Evolutionary conservation across 306 rosid species (phyloP).

Genomic region (Medicago ruthenica): DNA sequence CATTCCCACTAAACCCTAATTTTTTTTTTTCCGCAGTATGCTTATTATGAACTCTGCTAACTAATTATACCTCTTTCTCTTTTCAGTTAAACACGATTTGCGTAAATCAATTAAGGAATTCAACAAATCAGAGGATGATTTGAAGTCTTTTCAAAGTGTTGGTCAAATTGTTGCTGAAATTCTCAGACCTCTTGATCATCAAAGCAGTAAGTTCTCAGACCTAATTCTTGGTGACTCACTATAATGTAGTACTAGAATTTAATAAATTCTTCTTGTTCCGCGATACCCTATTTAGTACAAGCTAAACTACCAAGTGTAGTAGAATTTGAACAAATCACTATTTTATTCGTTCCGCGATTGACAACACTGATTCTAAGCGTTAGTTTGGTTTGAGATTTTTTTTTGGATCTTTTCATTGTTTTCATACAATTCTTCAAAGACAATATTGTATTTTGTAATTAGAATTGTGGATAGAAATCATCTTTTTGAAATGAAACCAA

Average conservation of each 20-base stretch:
- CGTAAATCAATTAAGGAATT: conserved; percentile 67
- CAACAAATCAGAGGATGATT: conserved; percentile 76
- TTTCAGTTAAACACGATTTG: conserved; percentile 65
- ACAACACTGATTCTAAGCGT: not conserved
- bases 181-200: conserved; percentile 75
- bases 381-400: not conserved
- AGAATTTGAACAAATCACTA: not conserved
- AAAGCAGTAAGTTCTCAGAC: conserved; percentile 75
- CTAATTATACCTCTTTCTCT: not conserved
- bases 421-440: not conserved
- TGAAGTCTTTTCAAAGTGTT: conserved; percentile 78
- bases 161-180: conserved; percentile 84
- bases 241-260: not conserved
- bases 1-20: not conserved
- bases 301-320: no score
- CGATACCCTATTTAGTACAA: no score
- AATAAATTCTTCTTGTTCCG: not conserved
- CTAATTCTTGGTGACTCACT: not conserved
- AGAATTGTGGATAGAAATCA: not conserved
- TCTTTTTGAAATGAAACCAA: not conserved
- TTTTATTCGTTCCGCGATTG: not conserved
- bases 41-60: no score
- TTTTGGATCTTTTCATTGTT: not conserved
- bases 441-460: not conserved
- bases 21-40: no score